A percentile compares a stretch with the other conserved stretches of the same genome.
These are phyloP conservation scores for Metschnikowia koreensis DNA, from an alignment of 805 yeast species.

Conservation along the genomic window DNA sequence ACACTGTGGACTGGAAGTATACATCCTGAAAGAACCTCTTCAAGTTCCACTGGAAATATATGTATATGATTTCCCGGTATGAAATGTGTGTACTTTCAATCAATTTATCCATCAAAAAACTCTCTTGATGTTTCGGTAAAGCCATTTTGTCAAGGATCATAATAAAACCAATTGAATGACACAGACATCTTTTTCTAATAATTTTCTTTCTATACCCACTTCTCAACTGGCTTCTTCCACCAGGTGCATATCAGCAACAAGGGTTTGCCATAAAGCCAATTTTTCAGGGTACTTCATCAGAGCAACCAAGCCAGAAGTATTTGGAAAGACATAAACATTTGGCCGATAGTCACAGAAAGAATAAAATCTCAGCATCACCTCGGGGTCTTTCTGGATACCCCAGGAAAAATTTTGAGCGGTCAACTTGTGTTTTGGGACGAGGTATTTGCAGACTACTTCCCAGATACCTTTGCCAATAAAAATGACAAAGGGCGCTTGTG, in stretches of 20 bases:
- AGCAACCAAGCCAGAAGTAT: conserved; percentile 71
- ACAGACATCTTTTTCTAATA: too few relatives aligned
- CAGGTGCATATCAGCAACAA: conserved; percentile 24
- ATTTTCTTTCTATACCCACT: too few relatives aligned
- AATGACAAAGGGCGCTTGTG: conserved; percentile 46
- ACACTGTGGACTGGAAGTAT: too few relatives aligned
- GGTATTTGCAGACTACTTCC: conserved; percentile 51
- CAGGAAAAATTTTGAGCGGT: conserved; percentile 43
- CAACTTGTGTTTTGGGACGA: conserved; percentile 24
- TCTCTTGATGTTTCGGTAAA: too few relatives aligned
- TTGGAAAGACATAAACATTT: conserved; percentile 60
- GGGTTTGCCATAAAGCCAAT: conserved; percentile 46
- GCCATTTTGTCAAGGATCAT: too few relatives aligned
- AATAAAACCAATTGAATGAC: too few relatives aligned
- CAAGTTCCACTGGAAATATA: too few relatives aligned
- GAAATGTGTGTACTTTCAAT: too few relatives aligned
- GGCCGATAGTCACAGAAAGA: conserved; percentile 17
- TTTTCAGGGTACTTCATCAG: conserved; percentile 45
- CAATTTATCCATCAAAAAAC: too few relatives aligned
- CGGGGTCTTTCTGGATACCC: conserved; percentile 43
- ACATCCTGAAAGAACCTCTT: too few relatives aligned
- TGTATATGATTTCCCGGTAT: too few relatives aligned
- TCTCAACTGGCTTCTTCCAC: neutral
- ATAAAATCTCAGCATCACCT: conserved; percentile 10
- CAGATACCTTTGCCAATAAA: conserved; percentile 76